Conservation (phyloP, 768 basidiomycete species). For the Cantharellus anzutake region DNA sequence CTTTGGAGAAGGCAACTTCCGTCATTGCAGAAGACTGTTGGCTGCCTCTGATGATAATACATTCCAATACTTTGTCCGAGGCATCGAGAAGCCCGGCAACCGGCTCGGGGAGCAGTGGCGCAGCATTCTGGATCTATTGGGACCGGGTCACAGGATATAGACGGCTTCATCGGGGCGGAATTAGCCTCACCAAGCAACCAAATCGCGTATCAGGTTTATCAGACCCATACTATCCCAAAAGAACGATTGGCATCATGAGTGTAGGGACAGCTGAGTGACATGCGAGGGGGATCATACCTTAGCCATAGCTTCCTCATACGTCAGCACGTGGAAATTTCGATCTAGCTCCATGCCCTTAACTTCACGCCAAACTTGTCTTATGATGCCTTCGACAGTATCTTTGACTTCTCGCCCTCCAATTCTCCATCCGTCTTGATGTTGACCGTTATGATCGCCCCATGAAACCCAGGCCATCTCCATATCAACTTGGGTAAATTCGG, state of each 20-base stretch:
- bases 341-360: slow-evolving; percentile 44
- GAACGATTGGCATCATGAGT: not conserved
- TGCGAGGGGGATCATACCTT: slow-evolving; percentile 25
- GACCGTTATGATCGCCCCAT: slow-evolving; percentile 33
- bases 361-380: slow-evolving; percentile 58
- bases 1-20: no score
- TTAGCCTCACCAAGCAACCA: slow-evolving; percentile 17
- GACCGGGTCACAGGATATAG: no score
- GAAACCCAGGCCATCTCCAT: slow-evolving; percentile 90
- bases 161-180: no score
- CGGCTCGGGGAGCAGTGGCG: no score
- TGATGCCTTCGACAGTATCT: slow-evolving; percentile 52
- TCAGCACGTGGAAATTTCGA: slow-evolving; percentile 56
- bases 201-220: slow-evolving; percentile 92
- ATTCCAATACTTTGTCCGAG: no score
- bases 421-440: slow-evolving; percentile 33
- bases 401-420: slow-evolving; percentile 79
- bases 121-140: no score
- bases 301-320: slow-evolving; percentile 80
- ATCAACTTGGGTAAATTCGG: slow-evolving; percentile 95
- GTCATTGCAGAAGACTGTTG: no score
- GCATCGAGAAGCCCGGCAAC: no score
- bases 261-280: slow-evolving; percentile 5
- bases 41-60: no score
- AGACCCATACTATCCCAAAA: slow-evolving; percentile 52